These are phyloP conservation scores for Vinca minor DNA, from an alignment of 257 asterid genomes.

Conservation along the genomic window DNA sequence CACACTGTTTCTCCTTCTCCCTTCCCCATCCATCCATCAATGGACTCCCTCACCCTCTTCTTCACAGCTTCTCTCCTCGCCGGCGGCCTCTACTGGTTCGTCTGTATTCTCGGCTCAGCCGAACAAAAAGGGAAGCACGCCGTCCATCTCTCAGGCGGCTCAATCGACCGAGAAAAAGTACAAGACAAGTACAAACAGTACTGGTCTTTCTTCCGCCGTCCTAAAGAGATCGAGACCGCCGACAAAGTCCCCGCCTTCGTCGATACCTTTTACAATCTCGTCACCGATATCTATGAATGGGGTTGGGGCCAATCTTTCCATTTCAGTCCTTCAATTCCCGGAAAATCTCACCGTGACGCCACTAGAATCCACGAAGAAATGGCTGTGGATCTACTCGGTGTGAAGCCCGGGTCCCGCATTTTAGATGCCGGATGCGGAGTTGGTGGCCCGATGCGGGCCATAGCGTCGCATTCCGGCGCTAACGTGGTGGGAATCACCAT, in stretches of 20 bases:
- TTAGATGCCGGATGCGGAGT: conserved; percentile 85
- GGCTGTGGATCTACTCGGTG: conserved; percentile 64
- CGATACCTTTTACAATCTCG: conserved; percentile 75
- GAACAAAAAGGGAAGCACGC: conserved; percentile 69
- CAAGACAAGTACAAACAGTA: conserved; percentile 58
- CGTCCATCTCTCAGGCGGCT: conserved; percentile 46
- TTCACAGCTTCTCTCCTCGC: conserved; percentile 50
- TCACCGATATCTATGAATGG: conserved; percentile 82
- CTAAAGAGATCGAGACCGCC: conserved; percentile 46
- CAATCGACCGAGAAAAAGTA: conserved; percentile 46
- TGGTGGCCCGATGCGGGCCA: conserved; percentile 84
- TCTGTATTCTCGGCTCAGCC: conserved; percentile 68
- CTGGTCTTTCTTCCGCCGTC: conserved; percentile 64
- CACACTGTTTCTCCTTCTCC: neutral
- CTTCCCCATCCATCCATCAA: neutral
- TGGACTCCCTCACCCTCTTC: conserved; percentile 51
- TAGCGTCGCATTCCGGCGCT: conserved; percentile 73
- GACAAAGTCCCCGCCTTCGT: conserved; percentile 73
- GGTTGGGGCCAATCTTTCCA: conserved; percentile 91
- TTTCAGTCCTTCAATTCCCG: conserved; percentile 59
- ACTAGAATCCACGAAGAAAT: conserved; percentile 70
- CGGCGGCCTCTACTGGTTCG: conserved; percentile 72
- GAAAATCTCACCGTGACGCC: conserved; percentile 67
- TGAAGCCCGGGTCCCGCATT: conserved; percentile 38
- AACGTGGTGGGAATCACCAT: conserved; percentile 73